Conservation (phyloP, 1,284 basidiomycete genomes). For the Leccinum pachyderme region DNA sequence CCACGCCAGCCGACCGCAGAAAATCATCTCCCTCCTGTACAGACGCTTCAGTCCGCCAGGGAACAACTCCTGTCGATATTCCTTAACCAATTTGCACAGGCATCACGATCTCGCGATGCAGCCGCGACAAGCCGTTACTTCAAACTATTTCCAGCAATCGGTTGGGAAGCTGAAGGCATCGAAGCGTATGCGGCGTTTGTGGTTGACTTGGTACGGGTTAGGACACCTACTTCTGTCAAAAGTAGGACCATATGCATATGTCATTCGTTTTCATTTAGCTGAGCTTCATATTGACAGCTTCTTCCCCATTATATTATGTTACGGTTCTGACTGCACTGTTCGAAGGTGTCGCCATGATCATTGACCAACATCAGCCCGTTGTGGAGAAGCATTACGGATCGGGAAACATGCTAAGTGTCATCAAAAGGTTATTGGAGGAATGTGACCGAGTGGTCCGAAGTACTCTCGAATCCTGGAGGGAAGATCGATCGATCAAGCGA, state of each 20-base stretch:
- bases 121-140: conserved; percentile 92
- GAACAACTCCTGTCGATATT: conserved; percentile 79
- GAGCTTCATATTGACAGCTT: conserved; percentile 49
- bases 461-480: conserved; percentile 85
- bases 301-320: conserved; percentile 87
- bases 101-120: conserved; percentile 78
- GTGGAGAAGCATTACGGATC: conserved; percentile 96
- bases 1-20: conserved; percentile 79
- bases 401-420: conserved; percentile 83
- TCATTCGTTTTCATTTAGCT: conserved; percentile 6
- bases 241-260: conserved; percentile 44
- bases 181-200: conserved; percentile 93
- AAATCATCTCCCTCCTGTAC: conserved; percentile 80
- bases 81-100: conserved; percentile 73
- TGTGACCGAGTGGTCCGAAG: conserved; percentile 81
- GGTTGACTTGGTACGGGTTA: conserved; percentile 81
- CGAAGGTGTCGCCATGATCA: conserved; percentile 93
- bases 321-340: conserved; percentile 86
- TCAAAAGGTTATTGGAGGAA: conserved; percentile 77
- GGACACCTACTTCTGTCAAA: conserved; percentile 76
- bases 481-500: conserved; percentile 74
- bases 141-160: conserved; percentile 93
- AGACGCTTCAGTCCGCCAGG: conserved; percentile 78
- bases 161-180: conserved; percentile 90
- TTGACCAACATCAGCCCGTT: conserved; percentile 95